Evolutionary conservation across 2,329 filamentous ascomycete species (phyloP).

Genomic region (Claviceps sp.): DNA sequence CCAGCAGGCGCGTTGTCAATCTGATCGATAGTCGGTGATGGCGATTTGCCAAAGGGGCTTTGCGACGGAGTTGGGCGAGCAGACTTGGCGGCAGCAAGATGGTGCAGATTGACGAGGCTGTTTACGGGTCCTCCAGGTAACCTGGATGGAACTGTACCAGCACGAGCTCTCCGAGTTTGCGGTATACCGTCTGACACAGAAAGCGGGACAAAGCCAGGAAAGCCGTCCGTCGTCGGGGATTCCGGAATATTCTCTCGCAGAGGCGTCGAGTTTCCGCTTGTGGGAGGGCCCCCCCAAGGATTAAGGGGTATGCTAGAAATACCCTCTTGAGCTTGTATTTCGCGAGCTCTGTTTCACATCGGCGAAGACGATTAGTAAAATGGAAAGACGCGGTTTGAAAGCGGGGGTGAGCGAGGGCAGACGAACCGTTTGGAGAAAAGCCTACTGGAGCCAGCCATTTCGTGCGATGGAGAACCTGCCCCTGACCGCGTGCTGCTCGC

Average conservation of each 20-base stretch:
- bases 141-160: conserved; percentile 89
- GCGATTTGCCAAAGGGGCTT: conserved; percentile 65
- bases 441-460: conserved; percentile 57
- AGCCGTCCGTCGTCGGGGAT: conserved; percentile 88
- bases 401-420: not conserved
- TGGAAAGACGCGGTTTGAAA: not conserved
- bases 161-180: conserved; percentile 66
- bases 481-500: conserved; percentile 56
- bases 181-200: conserved; percentile 53
- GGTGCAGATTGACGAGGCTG: conserved; percentile 41
- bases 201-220: conserved; percentile 73
- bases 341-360: conserved; percentile 55
- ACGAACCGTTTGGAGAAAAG: conserved; percentile 87
- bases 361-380: not conserved
- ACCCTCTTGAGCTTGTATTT: conserved; percentile 95
- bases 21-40: conserved; percentile 39
- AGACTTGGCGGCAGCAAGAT: conserved; percentile 57
- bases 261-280: conserved; percentile 90
- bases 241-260: conserved; percentile 95
- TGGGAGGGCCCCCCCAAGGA: conserved; percentile 90
- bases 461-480: conserved; percentile 92
- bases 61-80: conserved; percentile 76
- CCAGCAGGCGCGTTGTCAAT: conserved; percentile 30
- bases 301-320: conserved; percentile 53
- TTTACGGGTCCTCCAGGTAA: conserved; percentile 65